Base-by-base conservation (phyloP, 768 basidiomycete genomes). In the Boletales sp. region DNA sequence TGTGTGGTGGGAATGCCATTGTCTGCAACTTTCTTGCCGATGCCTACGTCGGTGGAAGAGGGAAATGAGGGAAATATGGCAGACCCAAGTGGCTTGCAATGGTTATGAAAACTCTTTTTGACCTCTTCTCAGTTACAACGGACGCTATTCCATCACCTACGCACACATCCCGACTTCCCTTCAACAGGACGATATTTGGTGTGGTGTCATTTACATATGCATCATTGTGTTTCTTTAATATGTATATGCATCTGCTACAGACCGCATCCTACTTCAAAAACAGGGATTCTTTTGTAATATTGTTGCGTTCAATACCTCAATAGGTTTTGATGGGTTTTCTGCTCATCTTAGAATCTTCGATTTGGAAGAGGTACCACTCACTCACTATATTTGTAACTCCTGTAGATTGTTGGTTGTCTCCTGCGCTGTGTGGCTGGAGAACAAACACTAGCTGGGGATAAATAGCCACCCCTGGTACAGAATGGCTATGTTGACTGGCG, bases 21-120 rank as follows among this genome's bases (percentile, higher is more conserved):
- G 68, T 24, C 58, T 56, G 35, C 67, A 54, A 39, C 40, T 60
- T 34, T 43, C 51, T 12, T 64, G 68, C 44, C 47, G 65, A 48
- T 45, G 60, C 51, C 29, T 70, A 61, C 61, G 61, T 52, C 53
- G 62, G 53, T 61, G 77, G 75, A 48, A 64, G 66, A 57, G 71
- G 50, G 69, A 74, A 54, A 74, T 69, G 57, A 72, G 75, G 39
- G 67, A 59, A n/a, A 56, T 66, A 31, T 83, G 81, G 80, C 56
- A 82, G 43, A 66, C 68, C 44, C 59, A 52, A 39, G 72, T 83
- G 17, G 71, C 72, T 19, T 82, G 81, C 53, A 67, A 73, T 46
- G 54, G 61, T 39, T 79, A 72, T 57, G 78, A 81, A 49, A 66
- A 59, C 24, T 47, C 18, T 14, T 30, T 30, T 31, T 63, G 45